Base-by-base conservation (phyloP, 176 grass and related monocot genomes). In the Pontederia paniculata region DNA sequence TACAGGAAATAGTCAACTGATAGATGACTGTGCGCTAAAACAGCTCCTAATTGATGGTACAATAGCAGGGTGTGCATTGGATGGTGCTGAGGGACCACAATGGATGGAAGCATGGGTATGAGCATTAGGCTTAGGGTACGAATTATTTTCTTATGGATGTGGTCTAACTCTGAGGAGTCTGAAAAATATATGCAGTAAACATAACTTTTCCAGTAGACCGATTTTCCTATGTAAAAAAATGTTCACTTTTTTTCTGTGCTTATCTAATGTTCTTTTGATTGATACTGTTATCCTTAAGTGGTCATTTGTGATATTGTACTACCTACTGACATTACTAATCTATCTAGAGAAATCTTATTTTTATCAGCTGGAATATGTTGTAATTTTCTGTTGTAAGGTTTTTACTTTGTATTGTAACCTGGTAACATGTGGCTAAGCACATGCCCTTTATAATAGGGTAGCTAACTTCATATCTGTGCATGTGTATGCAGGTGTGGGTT, bases 91-190 rank as follows among this genome's bases (percentile, higher is more conserved):
- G 85, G 93, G 93, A 20, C 86, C 86, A 51, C 93, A 98, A 70
- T 98, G 93, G 93, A 98, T 98, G 93, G 93, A 98, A 76, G 93
- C 93, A 53, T 98, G 93, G 93, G 93, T 90, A 97, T 28, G 78
- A 55, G 60, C 67, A 62, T 71, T 72, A 62, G 52, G 61, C 17
- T 67, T 57, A 75, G 12, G 48, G 14, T 77, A 72, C 61, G 54
- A 65, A 57, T 54, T 45, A 17, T 70, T 8, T 41, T 48, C 48
- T 42, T 68, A 42, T 77, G 62, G 25, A 31, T 31, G 25, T 31
- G 25, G 25, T 31, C 25, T 2, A 31, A 5, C 25, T 31, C 25
- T 31, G 25, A 5, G 25, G 25, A 31, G 25, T 31, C 25, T 31
- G 5, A 31, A 31, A 60, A 50, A 48, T 37, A 50, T 41, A 50